These are phyloP conservation scores for Phaffomyces opuntiae DNA, from an alignment of 805 yeast species.

Conservation along the genomic window DNA sequence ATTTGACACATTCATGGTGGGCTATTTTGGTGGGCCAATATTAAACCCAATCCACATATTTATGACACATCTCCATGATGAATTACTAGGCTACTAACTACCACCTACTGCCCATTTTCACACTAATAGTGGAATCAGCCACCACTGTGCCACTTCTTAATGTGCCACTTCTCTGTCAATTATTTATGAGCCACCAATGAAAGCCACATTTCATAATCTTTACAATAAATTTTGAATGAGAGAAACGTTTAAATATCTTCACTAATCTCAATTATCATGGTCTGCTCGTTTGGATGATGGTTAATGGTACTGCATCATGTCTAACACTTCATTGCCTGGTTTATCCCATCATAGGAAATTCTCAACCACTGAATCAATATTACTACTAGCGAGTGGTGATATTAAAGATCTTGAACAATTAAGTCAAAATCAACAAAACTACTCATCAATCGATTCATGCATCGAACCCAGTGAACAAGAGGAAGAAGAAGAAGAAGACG, in stretches of 20 bases:
- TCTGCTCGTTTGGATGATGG: too few relatives aligned
- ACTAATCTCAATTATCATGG: too few relatives aligned
- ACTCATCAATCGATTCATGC: background rate
- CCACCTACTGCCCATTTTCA: too few relatives aligned
- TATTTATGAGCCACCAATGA: background rate
- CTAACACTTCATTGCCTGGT: background rate
- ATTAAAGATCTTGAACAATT: constrained; percentile 2
- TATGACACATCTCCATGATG: too few relatives aligned
- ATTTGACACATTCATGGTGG: too few relatives aligned
- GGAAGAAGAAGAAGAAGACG: background rate
- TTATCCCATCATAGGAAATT: background rate
- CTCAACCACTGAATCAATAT: constrained; percentile 10
- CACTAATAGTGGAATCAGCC: too few relatives aligned
- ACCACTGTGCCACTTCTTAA: background rate
- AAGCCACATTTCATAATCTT: background rate
- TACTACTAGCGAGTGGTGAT: constrained; percentile 14
- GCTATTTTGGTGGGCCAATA: too few relatives aligned
- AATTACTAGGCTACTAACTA: too few relatives aligned
- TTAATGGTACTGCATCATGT: too few relatives aligned
- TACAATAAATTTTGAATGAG: too few relatives aligned
- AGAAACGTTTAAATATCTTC: background rate
- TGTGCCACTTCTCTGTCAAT: background rate
- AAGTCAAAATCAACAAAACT: background rate
- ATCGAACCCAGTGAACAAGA: too few relatives aligned
- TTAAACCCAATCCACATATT: too few relatives aligned